Percentiles rank a stretch among this genome's conserved stretches.
These are phyloP conservation scores for Trichoderma endophyticum DNA, from an alignment of 2,329 filamentous ascomycete species.

Conservation along the genomic window DNA sequence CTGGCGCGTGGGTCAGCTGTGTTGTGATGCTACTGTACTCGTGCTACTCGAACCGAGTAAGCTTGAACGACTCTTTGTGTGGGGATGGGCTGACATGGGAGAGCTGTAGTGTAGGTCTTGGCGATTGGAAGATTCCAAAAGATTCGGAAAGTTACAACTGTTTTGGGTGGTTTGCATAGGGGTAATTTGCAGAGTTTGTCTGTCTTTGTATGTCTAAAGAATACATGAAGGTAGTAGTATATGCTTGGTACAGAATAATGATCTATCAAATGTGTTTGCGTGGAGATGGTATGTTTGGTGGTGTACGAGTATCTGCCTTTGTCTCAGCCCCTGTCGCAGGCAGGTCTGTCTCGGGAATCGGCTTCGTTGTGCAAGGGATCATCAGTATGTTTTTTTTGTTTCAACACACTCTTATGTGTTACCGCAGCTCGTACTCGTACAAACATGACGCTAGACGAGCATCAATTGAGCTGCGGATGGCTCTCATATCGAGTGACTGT, in stretches of 20 bases:
- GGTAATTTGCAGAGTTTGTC: neutral
- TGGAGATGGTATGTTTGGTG: neutral
- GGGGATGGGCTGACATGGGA: slow-evolving; percentile 9
- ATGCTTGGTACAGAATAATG: neutral
- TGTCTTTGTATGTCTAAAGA: neutral
- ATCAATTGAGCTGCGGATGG: neutral
- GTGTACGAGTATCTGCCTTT: neutral
- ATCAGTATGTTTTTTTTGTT: neutral
- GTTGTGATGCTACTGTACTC: neutral
- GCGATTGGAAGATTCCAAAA: neutral
- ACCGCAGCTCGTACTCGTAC: neutral
- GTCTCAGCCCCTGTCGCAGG: neutral
- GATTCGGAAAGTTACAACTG: neutral
- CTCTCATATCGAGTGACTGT: neutral
- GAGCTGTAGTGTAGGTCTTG: neutral
- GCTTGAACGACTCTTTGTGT: neutral
- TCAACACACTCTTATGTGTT: neutral
- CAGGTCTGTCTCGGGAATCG: slow-evolving; percentile 4
- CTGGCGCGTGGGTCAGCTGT: neutral
- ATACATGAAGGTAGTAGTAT: neutral
- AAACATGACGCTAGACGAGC: neutral
- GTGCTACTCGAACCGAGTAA: neutral
- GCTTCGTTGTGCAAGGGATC: neutral
- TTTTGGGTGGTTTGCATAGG: neutral
- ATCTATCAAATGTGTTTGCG: neutral